A percentile compares a stretch with the other conserved stretches of the same genome.
phyloP scores from a whole-genome alignment of 305 asterid genomes.

The Fraxinus ornus region DNA sequence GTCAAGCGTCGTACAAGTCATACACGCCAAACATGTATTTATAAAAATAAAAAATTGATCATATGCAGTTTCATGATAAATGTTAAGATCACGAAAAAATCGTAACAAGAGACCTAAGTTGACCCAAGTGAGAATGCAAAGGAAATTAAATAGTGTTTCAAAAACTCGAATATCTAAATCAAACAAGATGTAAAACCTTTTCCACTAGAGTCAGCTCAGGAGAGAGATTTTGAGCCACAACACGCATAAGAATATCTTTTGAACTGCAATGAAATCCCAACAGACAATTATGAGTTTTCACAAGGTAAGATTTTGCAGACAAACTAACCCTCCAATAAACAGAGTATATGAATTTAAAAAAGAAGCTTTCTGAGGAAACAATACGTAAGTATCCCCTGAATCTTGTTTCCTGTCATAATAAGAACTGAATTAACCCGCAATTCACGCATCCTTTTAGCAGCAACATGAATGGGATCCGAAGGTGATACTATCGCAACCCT shows the following conservation, averaged over 20 bases:
- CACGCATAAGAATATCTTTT: constrained; percentile 84
- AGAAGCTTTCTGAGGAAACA: constrained; percentile 17
- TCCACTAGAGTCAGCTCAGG: constrained; percentile 84
- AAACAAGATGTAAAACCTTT: constrained; percentile 53
- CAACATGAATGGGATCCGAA: constrained; percentile 79
- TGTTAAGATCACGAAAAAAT: neutral
- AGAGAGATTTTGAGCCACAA: constrained; percentile 83
- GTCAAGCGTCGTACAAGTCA: neutral
- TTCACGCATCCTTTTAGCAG: constrained; percentile 92
- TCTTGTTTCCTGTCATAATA: constrained; percentile 59
- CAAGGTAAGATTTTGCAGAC: constrained; percentile 3
- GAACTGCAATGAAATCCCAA: constrained; percentile 61
- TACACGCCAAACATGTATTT: neutral
- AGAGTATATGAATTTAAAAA: neutral
- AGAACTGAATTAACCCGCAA: constrained; percentile 77
- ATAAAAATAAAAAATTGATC: neutral
- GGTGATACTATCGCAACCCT: constrained; percentile 73
- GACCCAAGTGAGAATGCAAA: neutral
- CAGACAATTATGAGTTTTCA: constrained; percentile 21
- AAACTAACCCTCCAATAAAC: neutral
- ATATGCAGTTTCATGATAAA: constrained; percentile 13
- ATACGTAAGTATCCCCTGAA: constrained; percentile 94
- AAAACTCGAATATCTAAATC: constrained; percentile 17
- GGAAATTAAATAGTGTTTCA: neutral
- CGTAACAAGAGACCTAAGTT: constrained; percentile 6